Evolutionary conservation across 768 basidiomycete species (phyloP).

Genomic region (Leccinum imitatum): DNA sequence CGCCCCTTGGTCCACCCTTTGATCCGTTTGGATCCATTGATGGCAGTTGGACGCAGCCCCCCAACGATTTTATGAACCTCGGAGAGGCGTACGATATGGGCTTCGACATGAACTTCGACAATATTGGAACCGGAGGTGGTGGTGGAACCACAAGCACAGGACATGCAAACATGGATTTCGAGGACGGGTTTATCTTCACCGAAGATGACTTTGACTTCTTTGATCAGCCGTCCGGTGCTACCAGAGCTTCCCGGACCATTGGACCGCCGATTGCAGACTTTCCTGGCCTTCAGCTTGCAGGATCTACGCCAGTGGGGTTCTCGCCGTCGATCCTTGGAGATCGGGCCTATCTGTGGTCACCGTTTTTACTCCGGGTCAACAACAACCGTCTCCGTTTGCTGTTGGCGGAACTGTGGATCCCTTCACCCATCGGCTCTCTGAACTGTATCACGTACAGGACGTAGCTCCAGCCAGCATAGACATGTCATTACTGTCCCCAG

Average conservation of each 20-base stretch:
- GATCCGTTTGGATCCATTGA: conserved; percentile 46
- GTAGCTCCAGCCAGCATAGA: conserved; percentile 37
- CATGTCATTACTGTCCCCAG: conserved; percentile 50
- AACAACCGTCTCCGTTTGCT: conserved; percentile 30
- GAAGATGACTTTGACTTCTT: conserved; percentile 92
- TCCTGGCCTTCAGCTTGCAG: conserved; percentile 33
- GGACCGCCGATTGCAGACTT: conserved; percentile 17
- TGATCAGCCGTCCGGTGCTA: conserved; percentile 50
- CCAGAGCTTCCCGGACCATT: conserved; percentile 22
- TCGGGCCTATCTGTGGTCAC: conserved; percentile 24
- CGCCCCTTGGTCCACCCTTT: conserved; percentile 33
- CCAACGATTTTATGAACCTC: conserved; percentile 38
- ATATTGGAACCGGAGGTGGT: conserved; percentile 32
- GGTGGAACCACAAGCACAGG: conserved; percentile 24
- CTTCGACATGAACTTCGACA: conserved; percentile 46
- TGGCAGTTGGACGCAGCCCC: conserved; percentile 38
- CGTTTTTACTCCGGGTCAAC: conserved; percentile 28
- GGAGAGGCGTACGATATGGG: conserved; percentile 43
- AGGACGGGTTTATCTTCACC: conserved; percentile 59
- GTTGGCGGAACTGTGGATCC: conserved; percentile 22
- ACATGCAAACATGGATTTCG: conserved; percentile 46
- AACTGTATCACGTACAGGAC: conserved; percentile 26
- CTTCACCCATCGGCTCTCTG: conserved; percentile 23
- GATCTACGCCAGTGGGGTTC: conserved; percentile 35
- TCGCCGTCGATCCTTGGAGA: conserved; percentile 35